These are phyloP conservation scores for Starmera dryadoides DNA, from an alignment of 805 yeast genomes.

Conservation along the genomic window DNA sequence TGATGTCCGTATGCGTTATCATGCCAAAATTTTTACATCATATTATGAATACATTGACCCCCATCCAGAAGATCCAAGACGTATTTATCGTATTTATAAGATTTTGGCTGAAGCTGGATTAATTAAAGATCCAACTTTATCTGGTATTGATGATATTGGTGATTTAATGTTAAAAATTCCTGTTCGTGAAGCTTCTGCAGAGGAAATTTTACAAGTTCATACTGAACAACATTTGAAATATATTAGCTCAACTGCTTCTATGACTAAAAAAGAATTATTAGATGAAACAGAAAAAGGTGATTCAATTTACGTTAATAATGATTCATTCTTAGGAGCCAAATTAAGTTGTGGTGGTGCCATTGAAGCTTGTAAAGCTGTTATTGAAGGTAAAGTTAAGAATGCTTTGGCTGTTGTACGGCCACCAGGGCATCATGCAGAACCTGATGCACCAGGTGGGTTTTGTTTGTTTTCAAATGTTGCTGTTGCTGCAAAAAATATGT, in stretches of 20 bases:
- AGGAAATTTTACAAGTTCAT: slow-evolving; percentile 84
- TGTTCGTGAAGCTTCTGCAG: slow-evolving; percentile 79
- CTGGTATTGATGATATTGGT: slow-evolving; percentile 66
- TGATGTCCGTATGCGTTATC: slow-evolving; percentile 96
- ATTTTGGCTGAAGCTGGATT: slow-evolving; percentile 91
- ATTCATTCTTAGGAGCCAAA: slow-evolving; percentile 79
- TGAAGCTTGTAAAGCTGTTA: slow-evolving; percentile 92
- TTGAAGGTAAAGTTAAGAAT: slow-evolving; percentile 87
- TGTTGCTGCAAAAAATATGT: slow-evolving; percentile 84
- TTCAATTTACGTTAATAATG: slow-evolving; percentile 91
- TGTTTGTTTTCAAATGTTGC: slow-evolving; percentile 95
- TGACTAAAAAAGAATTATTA: slow-evolving; percentile 70
- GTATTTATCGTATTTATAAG: slow-evolving; percentile 90
- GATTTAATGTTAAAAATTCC: slow-evolving; percentile 85
- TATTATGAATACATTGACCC: slow-evolving; percentile 95
- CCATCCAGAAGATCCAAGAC: slow-evolving; percentile 97
- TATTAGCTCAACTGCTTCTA: slow-evolving; percentile 65
- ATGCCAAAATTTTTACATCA: slow-evolving; percentile 87
- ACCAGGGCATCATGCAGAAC: slow-evolving; percentile 99
- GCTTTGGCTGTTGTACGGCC: slow-evolving; percentile 94
- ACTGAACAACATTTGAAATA: slow-evolving; percentile 71
- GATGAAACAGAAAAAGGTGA: slow-evolving; percentile 88
- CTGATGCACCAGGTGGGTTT: slow-evolving; percentile 94
- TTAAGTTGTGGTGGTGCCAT: slow-evolving; percentile 95
- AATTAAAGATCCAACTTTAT: slow-evolving; percentile 69